Evolutionary conservation across 2,329 filamentous ascomycete genomes (phyloP), one percentile per base, ranked within the genome.

Genomic region (Ilyonectria mors-panacis): DNA sequence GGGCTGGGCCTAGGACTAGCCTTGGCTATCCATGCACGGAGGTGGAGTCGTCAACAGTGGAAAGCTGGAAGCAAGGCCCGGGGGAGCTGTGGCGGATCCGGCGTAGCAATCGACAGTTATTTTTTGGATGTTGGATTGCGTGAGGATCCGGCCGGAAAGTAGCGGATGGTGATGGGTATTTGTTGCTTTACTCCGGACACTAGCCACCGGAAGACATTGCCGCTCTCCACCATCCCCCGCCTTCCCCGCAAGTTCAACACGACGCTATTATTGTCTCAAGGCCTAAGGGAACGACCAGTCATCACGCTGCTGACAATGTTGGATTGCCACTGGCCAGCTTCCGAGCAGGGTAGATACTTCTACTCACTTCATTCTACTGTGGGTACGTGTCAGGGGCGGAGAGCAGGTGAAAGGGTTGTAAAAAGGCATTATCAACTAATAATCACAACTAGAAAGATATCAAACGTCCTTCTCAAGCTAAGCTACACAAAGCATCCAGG

Each of bases 101-200:
- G 6, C 3, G 30, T 23, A 47, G 19, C 23, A 26, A 15, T 26
- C 28, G n/a, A 48, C 13, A 15, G 54, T 30, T 39, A 15, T 15
- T 54, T 37, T n/a, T 19, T 17, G 15, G 21, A 4, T 4, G 23
- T 39, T 19, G 8, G 12, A 23, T 6, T 12, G 28, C 19, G 26
- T 28, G 19, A 9, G 15, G 26, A 33, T 23, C 9, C 19, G 19
- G 5, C 39, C 57, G 62, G 62, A 65, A 68, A 65, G 53, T 61
- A 33, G 58, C 65, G 65, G 65, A 65, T 61, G 37, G 9, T 54
- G 56, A 47, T 45, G 62, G 57, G 13, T 48, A 59, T 19, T 68
- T 68, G 61, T 58, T 61, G 13, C 13, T 15, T 55, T 28, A 35
- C 26, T 42, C 37, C 37, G 37, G 1, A 26, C 39, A 42, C 39